phyloP scores from a whole-genome alignment of 495 filamentous ascomycete genomes.

The Xylaria flabelliformis region DNA sequence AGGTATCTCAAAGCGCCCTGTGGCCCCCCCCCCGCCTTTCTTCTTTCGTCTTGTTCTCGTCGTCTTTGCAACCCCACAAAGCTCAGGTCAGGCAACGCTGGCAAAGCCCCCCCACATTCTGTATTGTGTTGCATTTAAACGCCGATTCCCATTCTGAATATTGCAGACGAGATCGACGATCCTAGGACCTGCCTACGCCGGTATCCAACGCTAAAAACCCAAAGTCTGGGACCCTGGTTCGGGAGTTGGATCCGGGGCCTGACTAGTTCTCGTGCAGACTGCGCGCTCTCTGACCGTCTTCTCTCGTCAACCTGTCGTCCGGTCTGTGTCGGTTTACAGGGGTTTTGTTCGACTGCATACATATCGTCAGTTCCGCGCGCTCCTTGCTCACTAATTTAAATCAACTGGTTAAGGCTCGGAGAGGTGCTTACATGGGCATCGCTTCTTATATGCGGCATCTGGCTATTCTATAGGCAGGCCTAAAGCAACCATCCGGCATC shows the following conservation, averaged over 20 bases:
- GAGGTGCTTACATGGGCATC: neutral
- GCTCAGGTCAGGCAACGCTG: neutral
- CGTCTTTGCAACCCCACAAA: conserved; percentile 12
- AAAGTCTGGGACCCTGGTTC: neutral
- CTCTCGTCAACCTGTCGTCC: neutral
- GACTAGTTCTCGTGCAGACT: conserved; percentile 7
- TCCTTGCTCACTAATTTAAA: neutral
- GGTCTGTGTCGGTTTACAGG: neutral
- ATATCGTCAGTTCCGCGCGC: neutral
- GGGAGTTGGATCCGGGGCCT: conserved; percentile 6
- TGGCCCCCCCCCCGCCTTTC: conserved; percentile 1
- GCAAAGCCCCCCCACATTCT: neutral
- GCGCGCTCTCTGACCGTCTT: conserved; percentile 14
- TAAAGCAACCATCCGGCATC: conserved; percentile 19
- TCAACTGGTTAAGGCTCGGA: neutral
- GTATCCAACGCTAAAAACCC: neutral
- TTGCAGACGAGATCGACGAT: conserved; percentile 8
- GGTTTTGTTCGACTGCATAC: neutral
- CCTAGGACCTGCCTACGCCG: neutral
- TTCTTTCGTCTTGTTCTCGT: neutral
- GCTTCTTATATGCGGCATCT: conserved; percentile 16
- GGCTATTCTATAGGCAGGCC: conserved; percentile 16
- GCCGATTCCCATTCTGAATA: conserved; percentile 11
- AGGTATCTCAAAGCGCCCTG: conserved; percentile 4
- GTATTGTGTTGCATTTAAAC: neutral